Conservation (phyloP, 768 basidiomycete genomes). For the Suillus spraguei region DNA sequence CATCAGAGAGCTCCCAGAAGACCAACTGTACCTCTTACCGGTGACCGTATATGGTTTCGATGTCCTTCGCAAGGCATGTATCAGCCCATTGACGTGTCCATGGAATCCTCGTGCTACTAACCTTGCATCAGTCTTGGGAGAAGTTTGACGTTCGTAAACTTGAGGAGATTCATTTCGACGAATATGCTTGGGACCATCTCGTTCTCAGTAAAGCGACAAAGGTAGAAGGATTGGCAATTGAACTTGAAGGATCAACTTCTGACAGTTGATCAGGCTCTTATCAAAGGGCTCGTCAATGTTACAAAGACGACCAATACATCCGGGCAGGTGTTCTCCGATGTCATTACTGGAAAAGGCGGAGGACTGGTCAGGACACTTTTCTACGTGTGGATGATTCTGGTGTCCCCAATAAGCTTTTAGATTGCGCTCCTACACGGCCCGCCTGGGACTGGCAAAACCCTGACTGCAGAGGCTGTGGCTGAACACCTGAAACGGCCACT, state of each 20-base stretch:
- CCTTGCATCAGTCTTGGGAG: conserved; percentile 41
- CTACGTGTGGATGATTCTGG: neutral
- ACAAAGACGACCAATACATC: conserved; percentile 24
- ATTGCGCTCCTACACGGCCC: conserved; percentile 29
- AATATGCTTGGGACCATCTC: conserved; percentile 59
- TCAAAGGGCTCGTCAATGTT: conserved; percentile 29
- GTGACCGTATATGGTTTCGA: conserved; percentile 66
- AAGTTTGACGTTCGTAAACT: conserved; percentile 60
- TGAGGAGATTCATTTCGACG: conserved; percentile 54
- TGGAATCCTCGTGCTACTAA: neutral
- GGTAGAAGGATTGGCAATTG: conserved; percentile 18
- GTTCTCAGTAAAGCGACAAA: conserved; percentile 57
- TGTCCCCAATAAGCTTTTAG: conserved; percentile 11
- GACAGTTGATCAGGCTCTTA: conserved; percentile 39
- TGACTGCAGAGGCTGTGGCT: conserved; percentile 61
- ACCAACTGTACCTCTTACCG: conserved; percentile 57
- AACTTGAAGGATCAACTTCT: neutral
- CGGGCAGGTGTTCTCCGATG: conserved; percentile 39
- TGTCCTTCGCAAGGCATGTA: conserved; percentile 48
- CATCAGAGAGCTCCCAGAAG: conserved; percentile 44
- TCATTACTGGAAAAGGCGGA: conserved; percentile 68
- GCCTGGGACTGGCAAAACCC: conserved; percentile 49
- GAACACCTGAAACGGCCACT: conserved; percentile 55
- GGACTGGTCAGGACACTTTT: conserved; percentile 55
- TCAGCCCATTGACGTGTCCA: no score